Base-by-base conservation (phyloP, 2,329 filamentous ascomycete genomes). In the Penicillium brevicompactum region DNA sequence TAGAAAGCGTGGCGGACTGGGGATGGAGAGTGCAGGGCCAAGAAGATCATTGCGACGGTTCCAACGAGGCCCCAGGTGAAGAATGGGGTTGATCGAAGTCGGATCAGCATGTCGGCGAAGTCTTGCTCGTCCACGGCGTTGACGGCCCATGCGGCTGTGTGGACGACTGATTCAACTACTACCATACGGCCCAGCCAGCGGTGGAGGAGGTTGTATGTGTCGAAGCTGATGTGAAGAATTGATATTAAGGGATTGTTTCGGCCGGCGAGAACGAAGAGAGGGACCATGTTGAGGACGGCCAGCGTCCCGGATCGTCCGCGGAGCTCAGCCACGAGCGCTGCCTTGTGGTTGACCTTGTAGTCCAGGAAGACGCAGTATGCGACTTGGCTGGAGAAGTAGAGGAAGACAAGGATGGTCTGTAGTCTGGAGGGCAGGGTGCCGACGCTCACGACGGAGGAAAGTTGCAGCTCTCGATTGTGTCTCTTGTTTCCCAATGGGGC, bases 1-100 rank as follows among this genome's bases (percentile, higher is more conserved):
- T 99, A 99, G 72, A 96, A 97, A 38, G 92, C 92, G 74, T 97
- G 93, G 58, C 94, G 87, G 49, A 99, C 70, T 0, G 92, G 88
- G 2, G 91, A 80, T 9, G 74, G 71, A 1, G 78, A 77, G 56
- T 80, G 78, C 10, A 77, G 56, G 1, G 67, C 43, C 9, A 81
- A 71, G 34, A 76, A 67, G 22, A 74, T 47, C 70, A 80, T 70
- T 1, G 73, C 61, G 21, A 70, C 55, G 0, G 74, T 75, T 21
- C 77, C 80, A 8, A 85, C 50, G 11, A 79, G 49, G 3, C 79
- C 79, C 66, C 71, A 79, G 11, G 61, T 57, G 50, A 80, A 77
- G 60, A 80, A 80, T 0, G 74, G 70, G 0, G 69, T 71, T 18
- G 64, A 63, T 46, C 63, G 62, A 27, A 78, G 51, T 9, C 73